A percentile compares a stretch with the other conserved stretches of the same genome.
Conservation (phyloP, 2,329 filamentous ascomycete species). For the Phyllosticta citriasiana region DNA sequence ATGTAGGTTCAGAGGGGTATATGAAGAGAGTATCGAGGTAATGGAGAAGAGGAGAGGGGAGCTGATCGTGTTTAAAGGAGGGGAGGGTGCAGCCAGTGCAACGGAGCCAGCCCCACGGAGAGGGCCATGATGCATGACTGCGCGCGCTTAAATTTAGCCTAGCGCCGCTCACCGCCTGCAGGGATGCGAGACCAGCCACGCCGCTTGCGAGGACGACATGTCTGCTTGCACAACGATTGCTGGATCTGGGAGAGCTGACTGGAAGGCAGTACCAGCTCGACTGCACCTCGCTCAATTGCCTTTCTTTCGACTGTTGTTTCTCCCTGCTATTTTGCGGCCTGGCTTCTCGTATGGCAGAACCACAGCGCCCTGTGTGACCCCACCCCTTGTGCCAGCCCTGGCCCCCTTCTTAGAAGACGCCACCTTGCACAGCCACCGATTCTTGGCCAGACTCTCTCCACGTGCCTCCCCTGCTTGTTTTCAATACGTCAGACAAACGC, state of each 20-base stretch:
- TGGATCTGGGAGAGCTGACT: background rate
- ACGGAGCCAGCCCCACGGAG: slow-evolving; percentile 3
- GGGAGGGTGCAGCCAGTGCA: slow-evolving; percentile 5
- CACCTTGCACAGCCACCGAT: background rate
- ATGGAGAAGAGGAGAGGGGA: slow-evolving; percentile 5
- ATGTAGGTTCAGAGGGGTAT: background rate
- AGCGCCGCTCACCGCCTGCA: slow-evolving; percentile 10
- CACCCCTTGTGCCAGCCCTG: background rate
- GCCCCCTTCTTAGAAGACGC: background rate
- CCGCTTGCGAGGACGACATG: background rate
- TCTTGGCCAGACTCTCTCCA: background rate
- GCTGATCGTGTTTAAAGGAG: slow-evolving; percentile 8
- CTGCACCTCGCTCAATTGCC: background rate
- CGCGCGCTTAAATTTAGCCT: slow-evolving; percentile 8
- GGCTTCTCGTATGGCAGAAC: background rate
- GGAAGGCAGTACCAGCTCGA: background rate
- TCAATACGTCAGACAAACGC: background rate
- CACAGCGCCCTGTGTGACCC: background rate
- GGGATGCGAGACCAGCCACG: slow-evolving; percentile 1
- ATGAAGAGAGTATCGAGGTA: background rate
- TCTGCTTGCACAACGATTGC: background rate
- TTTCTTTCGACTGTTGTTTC: background rate
- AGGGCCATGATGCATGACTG: slow-evolving; percentile 10
- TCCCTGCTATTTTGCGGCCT: background rate
- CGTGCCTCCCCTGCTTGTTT: background rate